Base-by-base conservation (phyloP, 2,329 filamentous ascomycete species). In the Ascochyta pisi region DNA sequence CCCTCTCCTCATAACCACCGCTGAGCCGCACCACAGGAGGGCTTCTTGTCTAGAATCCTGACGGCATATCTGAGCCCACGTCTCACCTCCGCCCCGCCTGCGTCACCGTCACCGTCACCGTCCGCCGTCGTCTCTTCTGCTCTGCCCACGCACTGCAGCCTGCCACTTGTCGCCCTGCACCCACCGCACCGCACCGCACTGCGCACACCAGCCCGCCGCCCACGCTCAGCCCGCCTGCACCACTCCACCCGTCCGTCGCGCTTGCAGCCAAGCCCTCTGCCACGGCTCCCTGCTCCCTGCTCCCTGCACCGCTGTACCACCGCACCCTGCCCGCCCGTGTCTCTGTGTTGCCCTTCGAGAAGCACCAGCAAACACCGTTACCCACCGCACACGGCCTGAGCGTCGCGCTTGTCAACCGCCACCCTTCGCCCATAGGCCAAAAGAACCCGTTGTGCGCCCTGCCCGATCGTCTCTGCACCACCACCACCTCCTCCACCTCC, bases 1-100 rank as follows among this genome's bases (percentile, higher is more conserved):
- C 53, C 43, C 49, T 58, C 60, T 65, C 64, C 70, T 74, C 71
- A 73, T 73, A 74, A 73, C 69, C 69, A 71, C 43, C 47, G 65
- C 69, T 65, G 69, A 73, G 71, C 68, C 71, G 71, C 70, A 70
- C 67, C 57, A 60, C 54, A 56, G 50, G 62, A 62, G 50, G 58
- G 57, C 50, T 54, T 60, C 57, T 56, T 60, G 60, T 62, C 60
- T 62, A 48, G 51, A 58, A 40, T 52, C 57, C 51, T 54, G 54
- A 64, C 59, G 53, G 53, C 53, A 57, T 57, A 63, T 48, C 37
- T 58, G 53, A 44, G 58, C 50, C 57, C 61, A 49, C 45, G 65
- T 68, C 65, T 68, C 64, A 66, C 64, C 34, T 42, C 57, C 61
- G 49, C 57, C 40, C 42, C 62, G 51, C 50, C 54, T 48, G 51